phyloP scores from a whole-genome alignment of 2,329 filamentous ascomycete species.

The Dothidotthia symphoricarpi region DNA sequence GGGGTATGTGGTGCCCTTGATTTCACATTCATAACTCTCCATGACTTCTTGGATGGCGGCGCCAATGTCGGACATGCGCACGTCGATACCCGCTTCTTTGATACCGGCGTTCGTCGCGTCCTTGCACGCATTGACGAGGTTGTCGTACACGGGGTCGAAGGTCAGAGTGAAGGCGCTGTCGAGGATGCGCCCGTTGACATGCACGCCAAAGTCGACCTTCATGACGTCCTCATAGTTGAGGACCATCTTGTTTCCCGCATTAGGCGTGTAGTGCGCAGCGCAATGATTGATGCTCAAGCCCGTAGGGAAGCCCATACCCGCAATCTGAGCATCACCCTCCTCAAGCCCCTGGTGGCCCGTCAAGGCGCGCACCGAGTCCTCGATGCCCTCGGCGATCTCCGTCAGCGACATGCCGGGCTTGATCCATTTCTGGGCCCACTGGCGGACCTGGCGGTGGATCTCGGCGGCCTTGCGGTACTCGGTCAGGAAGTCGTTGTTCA shows the following conservation, averaged over 20 bases:
- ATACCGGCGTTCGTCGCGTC: constrained; percentile 74
- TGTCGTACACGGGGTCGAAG: constrained; percentile 67
- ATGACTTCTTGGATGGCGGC: constrained; percentile 83
- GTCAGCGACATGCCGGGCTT: constrained; percentile 78
- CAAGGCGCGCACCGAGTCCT: constrained; percentile 74
- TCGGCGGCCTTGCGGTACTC: constrained; percentile 86
- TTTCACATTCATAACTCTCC: constrained; percentile 88
- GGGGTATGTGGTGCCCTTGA: constrained; percentile 73
- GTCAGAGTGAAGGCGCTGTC: constrained; percentile 70
- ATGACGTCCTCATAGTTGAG: constrained; percentile 66
- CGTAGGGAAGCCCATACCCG: constrained; percentile 83
- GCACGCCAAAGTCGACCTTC: constrained; percentile 72
- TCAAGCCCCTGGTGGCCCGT: constrained; percentile 73
- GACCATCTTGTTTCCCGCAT: constrained; percentile 77
- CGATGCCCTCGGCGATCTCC: constrained; percentile 83
- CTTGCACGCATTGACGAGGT: constrained; percentile 64
- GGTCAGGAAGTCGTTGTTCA: constrained; percentile 73
- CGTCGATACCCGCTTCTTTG: constrained; percentile 87
- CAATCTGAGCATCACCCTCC: constrained; percentile 74
- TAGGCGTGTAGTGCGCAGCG: constrained; percentile 83
- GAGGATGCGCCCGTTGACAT: constrained; percentile 68
- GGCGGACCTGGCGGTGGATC: constrained; percentile 81
- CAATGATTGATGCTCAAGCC: constrained; percentile 82
- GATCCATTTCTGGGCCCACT: constrained; percentile 77
- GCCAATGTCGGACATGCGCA: constrained; percentile 81